These are phyloP conservation scores for Rhizopogon vesiculosus DNA, from an alignment of 768 basidiomycete species.

Conservation along the genomic window DNA sequence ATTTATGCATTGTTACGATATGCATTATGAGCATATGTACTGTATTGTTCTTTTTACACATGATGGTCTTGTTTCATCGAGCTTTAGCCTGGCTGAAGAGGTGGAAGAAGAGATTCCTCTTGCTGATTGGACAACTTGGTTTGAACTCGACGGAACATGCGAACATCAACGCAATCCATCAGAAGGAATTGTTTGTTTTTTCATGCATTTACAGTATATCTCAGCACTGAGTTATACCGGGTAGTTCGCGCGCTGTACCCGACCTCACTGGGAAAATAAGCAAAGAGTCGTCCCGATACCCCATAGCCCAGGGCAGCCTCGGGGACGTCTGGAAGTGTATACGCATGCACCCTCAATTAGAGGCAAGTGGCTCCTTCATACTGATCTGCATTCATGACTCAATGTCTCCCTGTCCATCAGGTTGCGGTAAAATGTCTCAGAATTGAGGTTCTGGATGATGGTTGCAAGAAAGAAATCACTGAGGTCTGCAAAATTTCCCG, in stretches of 20 bases:
- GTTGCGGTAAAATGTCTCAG: background rate
- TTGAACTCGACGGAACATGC: background rate
- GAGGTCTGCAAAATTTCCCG: background rate
- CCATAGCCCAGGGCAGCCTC: slow-evolving; percentile 9
- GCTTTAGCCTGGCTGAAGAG: background rate
- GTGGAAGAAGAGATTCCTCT: background rate
- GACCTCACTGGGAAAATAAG: background rate
- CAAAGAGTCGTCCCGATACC: background rate
- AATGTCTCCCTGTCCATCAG: background rate
- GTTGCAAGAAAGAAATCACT: background rate
- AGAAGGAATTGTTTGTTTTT: background rate
- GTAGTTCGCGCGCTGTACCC: background rate
- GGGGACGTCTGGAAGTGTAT: slow-evolving; percentile 24
- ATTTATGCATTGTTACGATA: too few relatives aligned
- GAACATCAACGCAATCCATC: background rate
- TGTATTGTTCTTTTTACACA: background rate
- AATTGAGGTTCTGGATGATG: background rate
- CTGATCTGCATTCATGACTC: too few relatives aligned
- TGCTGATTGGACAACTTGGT: background rate
- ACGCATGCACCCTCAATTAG: background rate
- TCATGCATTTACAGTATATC: background rate
- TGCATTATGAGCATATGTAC: too few relatives aligned
- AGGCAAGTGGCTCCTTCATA: background rate
- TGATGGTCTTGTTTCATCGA: background rate
- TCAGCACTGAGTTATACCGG: background rate